Percentiles rank a stretch among this genome's conserved stretches.
Conservation (phyloP, 331 rosid species). For the Quercus tomentella region DNA sequence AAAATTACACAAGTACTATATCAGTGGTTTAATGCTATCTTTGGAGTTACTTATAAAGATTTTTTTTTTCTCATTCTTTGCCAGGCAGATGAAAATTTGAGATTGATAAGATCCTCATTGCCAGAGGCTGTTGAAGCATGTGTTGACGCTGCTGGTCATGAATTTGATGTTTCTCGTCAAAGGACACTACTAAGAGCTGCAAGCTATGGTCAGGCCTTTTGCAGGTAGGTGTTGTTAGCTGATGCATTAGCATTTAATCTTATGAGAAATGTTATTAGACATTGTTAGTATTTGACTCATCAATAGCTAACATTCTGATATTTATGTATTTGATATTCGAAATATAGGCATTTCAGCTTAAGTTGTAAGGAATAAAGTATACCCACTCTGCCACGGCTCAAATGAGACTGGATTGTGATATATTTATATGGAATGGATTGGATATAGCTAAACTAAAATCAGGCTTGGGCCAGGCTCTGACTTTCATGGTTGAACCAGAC, state of each 20-base stretch:
- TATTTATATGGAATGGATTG: background rate
- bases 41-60: conserved; percentile 2
- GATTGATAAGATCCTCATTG: conserved; percentile 77
- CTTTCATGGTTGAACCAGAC: background rate
- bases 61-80: conserved; percentile 21
- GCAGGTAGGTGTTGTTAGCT: conserved; percentile 58
- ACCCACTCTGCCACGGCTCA: background rate
- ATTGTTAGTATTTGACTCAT: background rate
- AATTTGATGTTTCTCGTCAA: conserved; percentile 82
- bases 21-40: conserved; percentile 3
- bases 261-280: background rate
- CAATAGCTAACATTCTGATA: background rate
- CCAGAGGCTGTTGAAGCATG: conserved; percentile 98
- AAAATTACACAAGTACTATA: background rate
- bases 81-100: conserved; percentile 98
- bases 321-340: background rate
- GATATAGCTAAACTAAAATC: background rate
- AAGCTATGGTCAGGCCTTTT: conserved; percentile 97
- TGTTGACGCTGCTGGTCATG: conserved; percentile 92
- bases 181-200: conserved; percentile 87
- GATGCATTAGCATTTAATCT: conserved; percentile 4
- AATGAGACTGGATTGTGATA: background rate
- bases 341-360: background rate
- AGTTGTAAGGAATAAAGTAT: background rate
- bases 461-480: background rate